A percentile compares a stretch with the other conserved stretches of the same genome.
Evolutionary conservation across 2,329 filamentous ascomycete species (phyloP).

Genomic region (Hypoxylon sp.): DNA sequence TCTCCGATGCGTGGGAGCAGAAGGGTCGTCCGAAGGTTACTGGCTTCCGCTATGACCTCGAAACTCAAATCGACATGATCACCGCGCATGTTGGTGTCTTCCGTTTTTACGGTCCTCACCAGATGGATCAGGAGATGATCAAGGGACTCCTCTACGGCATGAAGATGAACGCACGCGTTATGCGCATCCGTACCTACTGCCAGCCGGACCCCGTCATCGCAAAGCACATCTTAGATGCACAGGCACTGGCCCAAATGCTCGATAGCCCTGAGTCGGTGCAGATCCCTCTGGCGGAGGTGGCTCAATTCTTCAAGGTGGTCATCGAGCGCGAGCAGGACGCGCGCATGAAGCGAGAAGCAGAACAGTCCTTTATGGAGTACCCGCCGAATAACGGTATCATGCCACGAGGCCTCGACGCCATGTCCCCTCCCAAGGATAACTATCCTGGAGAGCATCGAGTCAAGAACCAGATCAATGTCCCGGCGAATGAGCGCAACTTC

Average conservation of each 20-base stretch:
- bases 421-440: conserved; percentile 18
- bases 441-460: conserved; percentile 29
- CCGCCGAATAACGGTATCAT: conserved; percentile 11
- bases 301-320: conserved; percentile 69
- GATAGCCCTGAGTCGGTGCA: conserved; percentile 62
- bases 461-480: conserved; percentile 37
- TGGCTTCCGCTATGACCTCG: conserved; percentile 72
- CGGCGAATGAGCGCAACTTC: conserved; percentile 34
- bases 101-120: conserved; percentile 67
- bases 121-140: conserved; percentile 62
- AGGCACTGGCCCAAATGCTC: conserved; percentile 66
- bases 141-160: conserved; percentile 66
- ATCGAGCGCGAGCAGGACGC: conserved; percentile 62
- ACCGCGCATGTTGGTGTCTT: conserved; percentile 66
- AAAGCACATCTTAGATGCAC: conserved; percentile 70
- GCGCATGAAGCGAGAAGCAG: conserved; percentile 13
- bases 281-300: conserved; percentile 64
- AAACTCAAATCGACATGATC: conserved; percentile 72
- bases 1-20: conserved; percentile 67
- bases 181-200: conserved; percentile 70
- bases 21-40: conserved; percentile 69
- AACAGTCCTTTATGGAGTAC: background rate
- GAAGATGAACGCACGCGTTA: conserved; percentile 66
- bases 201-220: conserved; percentile 71
- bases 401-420: conserved; percentile 3